Percentiles rank a stretch among this genome's conserved stretches.
phyloP scores from a whole-genome alignment of 2,329 filamentous ascomycete genomes.

The Zymoseptoria passerinii region DNA sequence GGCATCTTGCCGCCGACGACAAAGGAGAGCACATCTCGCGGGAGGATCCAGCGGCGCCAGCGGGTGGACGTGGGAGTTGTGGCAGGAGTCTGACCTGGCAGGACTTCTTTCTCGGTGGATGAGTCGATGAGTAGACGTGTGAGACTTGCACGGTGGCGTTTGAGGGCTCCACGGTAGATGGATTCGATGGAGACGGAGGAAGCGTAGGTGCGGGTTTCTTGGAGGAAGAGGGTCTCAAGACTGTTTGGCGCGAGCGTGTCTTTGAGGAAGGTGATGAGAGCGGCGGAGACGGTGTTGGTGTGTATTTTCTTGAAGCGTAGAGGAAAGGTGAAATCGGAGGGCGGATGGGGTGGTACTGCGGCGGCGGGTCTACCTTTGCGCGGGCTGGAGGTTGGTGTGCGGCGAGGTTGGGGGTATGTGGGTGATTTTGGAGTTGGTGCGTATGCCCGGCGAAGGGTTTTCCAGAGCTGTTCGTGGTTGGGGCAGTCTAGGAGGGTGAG shows the following conservation, averaged over 20 bases:
- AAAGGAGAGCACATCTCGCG: conserved; percentile 60
- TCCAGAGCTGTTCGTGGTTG: conserved; percentile 68
- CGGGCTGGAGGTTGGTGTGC: conserved; percentile 25
- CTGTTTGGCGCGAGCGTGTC: conserved; percentile 71
- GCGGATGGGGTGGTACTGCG: neutral
- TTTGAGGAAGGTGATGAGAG: conserved; percentile 65
- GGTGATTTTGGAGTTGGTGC: conserved; percentile 31
- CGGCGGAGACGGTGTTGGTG: conserved; percentile 61
- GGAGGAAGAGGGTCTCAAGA: conserved; percentile 69
- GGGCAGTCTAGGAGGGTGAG: conserved; percentile 67
- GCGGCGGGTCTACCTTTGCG: conserved; percentile 14
- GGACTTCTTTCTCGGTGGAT: conserved; percentile 40
- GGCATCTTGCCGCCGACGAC: conserved; percentile 70
- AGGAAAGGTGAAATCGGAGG: conserved; percentile 41
- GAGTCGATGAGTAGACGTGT: conserved; percentile 68
- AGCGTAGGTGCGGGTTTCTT: conserved; percentile 52
- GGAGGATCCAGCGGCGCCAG: conserved; percentile 65
- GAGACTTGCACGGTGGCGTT: conserved; percentile 62
- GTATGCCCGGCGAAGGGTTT: conserved; percentile 53
- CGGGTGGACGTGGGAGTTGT: conserved; percentile 34
- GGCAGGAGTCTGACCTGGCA: conserved; percentile 26
- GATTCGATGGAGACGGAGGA: conserved; percentile 57
- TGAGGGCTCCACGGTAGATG: conserved; percentile 62
- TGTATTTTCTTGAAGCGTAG: conserved; percentile 66
- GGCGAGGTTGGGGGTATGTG: conserved; percentile 31